A percentile compares a stretch with the other conserved stretches of the same genome.
phyloP scores from a whole-genome alignment of 352 stramenopile genomes.

The Phytophthora pinifolia region DNA sequence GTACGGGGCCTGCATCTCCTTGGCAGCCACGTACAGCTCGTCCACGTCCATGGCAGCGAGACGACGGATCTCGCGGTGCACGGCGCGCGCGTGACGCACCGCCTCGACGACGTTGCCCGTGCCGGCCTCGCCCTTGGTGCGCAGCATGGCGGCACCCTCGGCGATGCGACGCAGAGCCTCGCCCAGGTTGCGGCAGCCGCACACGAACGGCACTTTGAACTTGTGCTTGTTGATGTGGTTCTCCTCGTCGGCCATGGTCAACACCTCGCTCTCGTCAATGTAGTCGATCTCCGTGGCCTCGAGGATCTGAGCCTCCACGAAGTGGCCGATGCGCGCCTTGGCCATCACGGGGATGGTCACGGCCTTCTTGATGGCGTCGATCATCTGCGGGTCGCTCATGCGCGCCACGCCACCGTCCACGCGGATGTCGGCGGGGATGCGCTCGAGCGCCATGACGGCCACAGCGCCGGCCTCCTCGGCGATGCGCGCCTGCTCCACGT shows the following conservation, averaged over 20 bases:
- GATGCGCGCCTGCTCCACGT: constrained; percentile 94
- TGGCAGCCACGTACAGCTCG: constrained; percentile 97
- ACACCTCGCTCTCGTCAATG: constrained; percentile 98
- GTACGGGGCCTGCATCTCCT: constrained; percentile 95
- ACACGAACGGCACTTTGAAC: constrained; percentile 99
- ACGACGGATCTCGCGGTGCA: constrained; percentile 91
- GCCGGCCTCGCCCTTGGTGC: constrained; percentile 98
- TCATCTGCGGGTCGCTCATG: constrained; percentile 98
- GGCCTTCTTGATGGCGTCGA: constrained; percentile 97
- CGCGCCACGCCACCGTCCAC: constrained; percentile 95
- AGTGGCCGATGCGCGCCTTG: constrained; percentile 98
- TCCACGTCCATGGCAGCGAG: constrained; percentile 95
- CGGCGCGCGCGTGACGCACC: constrained; percentile 94
- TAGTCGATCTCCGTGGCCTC: constrained; percentile 98
- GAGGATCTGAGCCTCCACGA: constrained; percentile 98
- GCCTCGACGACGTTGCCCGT: constrained; percentile 99
- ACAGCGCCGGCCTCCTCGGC: constrained; percentile 97
- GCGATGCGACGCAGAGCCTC: constrained; percentile 95
- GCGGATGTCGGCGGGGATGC: constrained; percentile 98
- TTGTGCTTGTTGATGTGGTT: constrained; percentile 97
- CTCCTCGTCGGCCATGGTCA: constrained; percentile 98
- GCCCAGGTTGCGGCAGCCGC: constrained; percentile 97
- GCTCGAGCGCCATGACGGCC: constrained; percentile 98
- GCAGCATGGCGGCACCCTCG: constrained; percentile 97
- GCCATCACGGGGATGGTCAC: constrained; percentile 99